Conservation (phyloP, 176 grass and related monocot species). For the Pontederia crassipes region DNA sequence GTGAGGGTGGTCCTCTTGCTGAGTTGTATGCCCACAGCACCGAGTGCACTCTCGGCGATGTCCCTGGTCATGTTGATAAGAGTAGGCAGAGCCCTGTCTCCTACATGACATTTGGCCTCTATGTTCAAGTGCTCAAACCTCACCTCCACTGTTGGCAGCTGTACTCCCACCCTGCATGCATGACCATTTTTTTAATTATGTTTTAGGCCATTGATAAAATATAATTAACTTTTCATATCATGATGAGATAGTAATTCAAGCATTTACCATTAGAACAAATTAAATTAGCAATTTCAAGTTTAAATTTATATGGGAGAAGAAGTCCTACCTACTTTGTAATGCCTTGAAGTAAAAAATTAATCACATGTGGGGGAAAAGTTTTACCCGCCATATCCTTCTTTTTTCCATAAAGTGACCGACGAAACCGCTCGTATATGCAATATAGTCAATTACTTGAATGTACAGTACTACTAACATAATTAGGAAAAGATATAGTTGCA, state of each 20-base stretch:
- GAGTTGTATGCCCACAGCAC: conserved; percentile 31
- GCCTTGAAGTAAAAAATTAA: no score
- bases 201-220: neutral
- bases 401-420: no score
- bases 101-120: conserved; percentile 63
- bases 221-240: neutral
- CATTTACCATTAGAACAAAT: no score
- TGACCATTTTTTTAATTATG: neutral
- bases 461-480: no score
- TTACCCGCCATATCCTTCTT: no score
- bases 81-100: conserved; percentile 74
- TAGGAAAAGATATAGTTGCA: no score
- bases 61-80: conserved; percentile 63
- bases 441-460: no score
- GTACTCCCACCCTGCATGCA: conserved; percentile 69
- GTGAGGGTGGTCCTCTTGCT: conserved; percentile 52
- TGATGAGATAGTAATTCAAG: neutral
- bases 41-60: conserved; percentile 44
- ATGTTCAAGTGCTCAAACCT: conserved; percentile 66
- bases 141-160: conserved; percentile 91
- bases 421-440: no score
- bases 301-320: no score
- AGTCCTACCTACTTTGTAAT: no score
- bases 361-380: no score
- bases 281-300: no score